Evolutionary conservation across 2,329 filamentous ascomycete species (phyloP), one percentile per base, ranked within the genome.

Genomic region (Mariannaea elegans): DNA sequence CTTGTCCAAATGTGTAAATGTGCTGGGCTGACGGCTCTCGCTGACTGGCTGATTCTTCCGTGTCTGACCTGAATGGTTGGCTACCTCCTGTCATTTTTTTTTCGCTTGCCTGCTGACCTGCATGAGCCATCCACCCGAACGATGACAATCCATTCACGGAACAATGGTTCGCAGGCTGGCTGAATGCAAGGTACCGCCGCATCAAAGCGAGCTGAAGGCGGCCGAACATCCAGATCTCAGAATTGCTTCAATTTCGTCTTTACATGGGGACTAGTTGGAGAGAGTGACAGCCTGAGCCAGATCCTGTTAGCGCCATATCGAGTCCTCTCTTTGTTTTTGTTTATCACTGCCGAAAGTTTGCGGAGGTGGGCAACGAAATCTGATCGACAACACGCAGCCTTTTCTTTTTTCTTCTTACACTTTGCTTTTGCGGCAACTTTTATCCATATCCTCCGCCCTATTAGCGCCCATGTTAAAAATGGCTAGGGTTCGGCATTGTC

Each of bases 371-470:
- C 32, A 36, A 13, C 13, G 24, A 6, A 27, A 41, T 19, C 36
- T 29, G 48, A 51, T 36, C 32, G 4, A n/a, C 32, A 5, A 10
- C 10, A n/a, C 14, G 6, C 32, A n/a, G 4, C 31, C 56, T 31
- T 45, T 44, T 21, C 32, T 34, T 12, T 38, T 45, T 24, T 31
- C 23, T 14, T 54, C 56, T 55, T 24, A 49, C 45, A 48, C 47
- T 19, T 61, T 62, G 61, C 48, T 59, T 64, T 56, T 61, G 44
- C 44, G 49, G 55, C 62, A 46, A 36, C 54, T 47, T 53, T 54
- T 47, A 46, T n/a, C 54, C 34, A 27, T 27, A 44, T 36, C 29
- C 39, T 44, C 39, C 39, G 19, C 18, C 5, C 39, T 18, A 29
- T 59, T 61, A 62, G 64, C 49, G 56, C 56, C 29, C 16, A 23